Conservation (phyloP, 495 filamentous ascomycete species). For the Hypoxylon cercidicola region DNA sequence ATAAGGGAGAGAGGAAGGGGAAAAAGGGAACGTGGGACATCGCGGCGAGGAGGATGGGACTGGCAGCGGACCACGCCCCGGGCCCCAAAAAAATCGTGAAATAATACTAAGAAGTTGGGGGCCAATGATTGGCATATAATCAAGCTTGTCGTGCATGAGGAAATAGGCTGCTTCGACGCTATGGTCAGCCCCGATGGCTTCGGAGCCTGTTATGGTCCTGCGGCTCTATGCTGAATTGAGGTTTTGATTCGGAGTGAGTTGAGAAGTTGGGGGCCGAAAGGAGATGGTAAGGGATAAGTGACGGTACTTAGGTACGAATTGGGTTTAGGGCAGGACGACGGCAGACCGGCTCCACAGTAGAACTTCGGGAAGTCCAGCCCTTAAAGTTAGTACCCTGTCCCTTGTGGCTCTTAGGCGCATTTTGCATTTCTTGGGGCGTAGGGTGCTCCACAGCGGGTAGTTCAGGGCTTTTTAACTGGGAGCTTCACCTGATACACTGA, state of each 20-base stretch:
- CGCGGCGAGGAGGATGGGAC: slow-evolving; percentile 27
- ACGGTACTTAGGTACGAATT: slow-evolving; percentile 34
- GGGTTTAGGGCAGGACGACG: slow-evolving; percentile 18
- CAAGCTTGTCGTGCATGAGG: slow-evolving; percentile 41
- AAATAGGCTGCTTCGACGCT: slow-evolving; percentile 38
- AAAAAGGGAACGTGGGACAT: slow-evolving; percentile 13
- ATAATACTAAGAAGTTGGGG: slow-evolving; percentile 29
- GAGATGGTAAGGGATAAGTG: background rate
- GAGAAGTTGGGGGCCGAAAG: slow-evolving; percentile 28
- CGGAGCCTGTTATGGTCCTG: slow-evolving; percentile 41
- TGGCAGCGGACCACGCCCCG: slow-evolving; percentile 35
- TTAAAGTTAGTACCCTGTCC: background rate
- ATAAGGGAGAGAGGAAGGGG: slow-evolving; percentile 1
- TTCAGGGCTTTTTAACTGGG: slow-evolving; percentile 2
- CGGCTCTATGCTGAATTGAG: slow-evolving; percentile 45
- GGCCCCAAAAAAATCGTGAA: slow-evolving; percentile 20
- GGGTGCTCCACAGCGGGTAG: slow-evolving; percentile 20
- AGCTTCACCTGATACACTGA: slow-evolving; percentile 19
- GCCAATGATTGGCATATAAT: slow-evolving; percentile 35
- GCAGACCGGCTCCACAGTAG: slow-evolving; percentile 28
- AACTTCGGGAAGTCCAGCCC: slow-evolving; percentile 20
- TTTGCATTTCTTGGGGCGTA: slow-evolving; percentile 5
- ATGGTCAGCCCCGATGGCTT: slow-evolving; percentile 33
- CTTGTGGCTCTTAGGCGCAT: slow-evolving; percentile 9
- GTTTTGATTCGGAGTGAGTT: slow-evolving; percentile 35